A percentile compares a stretch with the other conserved stretches of the same genome.
Evolutionary conservation across 306 rosid species (phyloP).

Genomic region (Hippophae gyantsensis): DNA sequence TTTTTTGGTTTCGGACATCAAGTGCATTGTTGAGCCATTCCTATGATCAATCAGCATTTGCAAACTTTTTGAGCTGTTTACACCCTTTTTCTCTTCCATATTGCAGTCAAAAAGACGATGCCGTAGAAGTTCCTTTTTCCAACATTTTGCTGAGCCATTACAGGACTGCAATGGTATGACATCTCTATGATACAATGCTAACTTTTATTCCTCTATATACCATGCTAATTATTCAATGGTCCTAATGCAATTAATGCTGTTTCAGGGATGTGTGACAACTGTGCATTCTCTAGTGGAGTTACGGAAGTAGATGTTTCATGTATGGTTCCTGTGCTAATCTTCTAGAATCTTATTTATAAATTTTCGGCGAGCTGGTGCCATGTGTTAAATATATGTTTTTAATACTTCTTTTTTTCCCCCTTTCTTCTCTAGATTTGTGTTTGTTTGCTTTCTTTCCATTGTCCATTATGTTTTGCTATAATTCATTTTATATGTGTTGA

Average conservation of each 20-base stretch:
- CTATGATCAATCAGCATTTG: neutral
- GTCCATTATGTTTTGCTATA: too few species aligned
- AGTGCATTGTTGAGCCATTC: neutral
- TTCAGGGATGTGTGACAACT: slow-evolving; percentile 88
- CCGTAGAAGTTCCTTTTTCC: slow-evolving; percentile 67
- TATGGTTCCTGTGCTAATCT: slow-evolving; percentile 34
- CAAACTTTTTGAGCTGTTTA: neutral
- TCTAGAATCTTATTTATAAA: slow-evolving; percentile 1
- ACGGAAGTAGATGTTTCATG: slow-evolving; percentile 65
- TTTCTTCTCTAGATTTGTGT: too few species aligned
- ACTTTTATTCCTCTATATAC: neutral
- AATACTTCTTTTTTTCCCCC: too few species aligned
- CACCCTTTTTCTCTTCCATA: slow-evolving; percentile 10
- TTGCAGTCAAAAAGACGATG: slow-evolving; percentile 73
- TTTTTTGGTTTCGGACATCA: neutral
- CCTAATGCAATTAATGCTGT: slow-evolving; percentile 8
- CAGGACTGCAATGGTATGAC: slow-evolving; percentile 82
- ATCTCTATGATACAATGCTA: neutral
- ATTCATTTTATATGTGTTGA: too few species aligned
- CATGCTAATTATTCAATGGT: neutral
- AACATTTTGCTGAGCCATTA: slow-evolving; percentile 82
- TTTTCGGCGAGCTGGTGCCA: neutral
- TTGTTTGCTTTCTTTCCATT: too few species aligned
- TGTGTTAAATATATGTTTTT: neutral
- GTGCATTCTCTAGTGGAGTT: slow-evolving; percentile 65